Evolutionary conservation across 2,329 filamentous ascomycete genomes (phyloP).

Genomic region (Graphiopsis chlorocephala): DNA sequence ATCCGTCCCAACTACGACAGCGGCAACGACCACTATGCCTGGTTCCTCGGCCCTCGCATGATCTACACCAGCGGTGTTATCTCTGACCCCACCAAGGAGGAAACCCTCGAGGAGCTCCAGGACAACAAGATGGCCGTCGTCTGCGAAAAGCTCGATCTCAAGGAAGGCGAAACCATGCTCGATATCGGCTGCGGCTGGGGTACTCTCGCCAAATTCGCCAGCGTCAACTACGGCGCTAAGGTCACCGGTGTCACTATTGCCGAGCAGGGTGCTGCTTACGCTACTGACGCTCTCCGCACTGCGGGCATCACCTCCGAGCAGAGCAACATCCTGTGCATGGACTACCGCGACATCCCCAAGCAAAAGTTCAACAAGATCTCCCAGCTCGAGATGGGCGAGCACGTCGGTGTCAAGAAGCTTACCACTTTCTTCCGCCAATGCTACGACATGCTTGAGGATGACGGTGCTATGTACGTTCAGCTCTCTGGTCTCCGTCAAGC

Average conservation of each 20-base stretch:
- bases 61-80: slow-evolving; percentile 97
- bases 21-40: slow-evolving; percentile 96
- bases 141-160: slow-evolving; percentile 88
- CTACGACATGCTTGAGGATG: slow-evolving; percentile 92
- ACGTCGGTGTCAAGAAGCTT: slow-evolving; percentile 92
- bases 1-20: slow-evolving; percentile 97
- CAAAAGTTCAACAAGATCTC: slow-evolving; percentile 91
- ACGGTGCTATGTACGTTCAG: slow-evolving; percentile 94
- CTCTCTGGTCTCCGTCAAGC: slow-evolving; percentile 88
- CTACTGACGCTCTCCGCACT: slow-evolving; percentile 82
- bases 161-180: slow-evolving; percentile 77
- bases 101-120: slow-evolving; percentile 90
- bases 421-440: slow-evolving; percentile 78
- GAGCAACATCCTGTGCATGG: slow-evolving; percentile 89
- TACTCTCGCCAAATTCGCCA: slow-evolving; percentile 89
- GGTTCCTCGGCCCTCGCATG: slow-evolving; percentile 98
- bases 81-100: slow-evolving; percentile 80
- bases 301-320: slow-evolving; percentile 81
- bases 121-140: slow-evolving; percentile 96
- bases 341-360: slow-evolving; percentile 89
- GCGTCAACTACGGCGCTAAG: slow-evolving; percentile 81
- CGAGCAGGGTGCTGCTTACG: slow-evolving; percentile 95
- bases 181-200: slow-evolving; percentile 99
- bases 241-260: slow-evolving; percentile 91
- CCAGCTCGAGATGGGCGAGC: slow-evolving; percentile 97